Evolutionary conservation across 2,329 filamentous ascomycete genomes (phyloP).

Genomic region (Myrmaecium sp.): DNA sequence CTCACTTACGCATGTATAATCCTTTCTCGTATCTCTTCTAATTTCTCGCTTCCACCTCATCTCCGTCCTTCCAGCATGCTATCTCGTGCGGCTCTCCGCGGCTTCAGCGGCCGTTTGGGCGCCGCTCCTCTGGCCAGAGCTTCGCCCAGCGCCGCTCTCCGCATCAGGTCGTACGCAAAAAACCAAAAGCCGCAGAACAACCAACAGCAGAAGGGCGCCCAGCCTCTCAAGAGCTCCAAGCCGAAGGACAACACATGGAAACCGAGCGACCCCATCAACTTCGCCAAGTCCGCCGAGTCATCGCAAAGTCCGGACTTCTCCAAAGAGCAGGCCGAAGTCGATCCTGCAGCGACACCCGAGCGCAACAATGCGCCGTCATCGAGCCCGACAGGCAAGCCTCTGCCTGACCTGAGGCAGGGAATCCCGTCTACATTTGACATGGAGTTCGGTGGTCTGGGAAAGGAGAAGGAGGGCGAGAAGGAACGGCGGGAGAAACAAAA

Average conservation of each 20-base stretch:
- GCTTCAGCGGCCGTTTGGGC: constrained; percentile 14
- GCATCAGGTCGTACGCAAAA: constrained; percentile 10
- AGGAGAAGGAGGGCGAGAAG: constrained; percentile 15
- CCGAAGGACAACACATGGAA: constrained; percentile 15
- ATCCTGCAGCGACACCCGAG: constrained; percentile 11
- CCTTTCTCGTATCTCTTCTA: too few species aligned
- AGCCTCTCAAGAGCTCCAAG: constrained; percentile 12
- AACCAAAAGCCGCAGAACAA: constrained; percentile 6
- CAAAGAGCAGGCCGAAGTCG: constrained; percentile 20
- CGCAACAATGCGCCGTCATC: constrained; percentile 13
- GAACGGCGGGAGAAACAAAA: constrained; percentile 8
- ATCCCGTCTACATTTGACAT: constrained; percentile 81
- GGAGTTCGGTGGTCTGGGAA: constrained; percentile 42
- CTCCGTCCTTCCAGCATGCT: constrained; percentile 13
- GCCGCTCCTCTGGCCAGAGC: constrained; percentile 11
- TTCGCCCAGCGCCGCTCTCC: constrained; percentile 11
- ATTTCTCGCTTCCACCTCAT: constrained; percentile 7
- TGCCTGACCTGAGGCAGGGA: constrained; percentile 84
- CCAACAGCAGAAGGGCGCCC: constrained; percentile 4
- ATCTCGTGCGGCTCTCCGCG: constrained; percentile 16
- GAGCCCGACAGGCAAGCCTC: constrained; percentile 34
- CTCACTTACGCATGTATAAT: constrained; percentile 7
- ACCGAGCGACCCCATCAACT: constrained; percentile 21
- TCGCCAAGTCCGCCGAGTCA: constrained; percentile 14
- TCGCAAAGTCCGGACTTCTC: constrained; percentile 10